Base-by-base conservation (phyloP, 768 basidiomycete species). In the Psilocybe sp. region DNA sequence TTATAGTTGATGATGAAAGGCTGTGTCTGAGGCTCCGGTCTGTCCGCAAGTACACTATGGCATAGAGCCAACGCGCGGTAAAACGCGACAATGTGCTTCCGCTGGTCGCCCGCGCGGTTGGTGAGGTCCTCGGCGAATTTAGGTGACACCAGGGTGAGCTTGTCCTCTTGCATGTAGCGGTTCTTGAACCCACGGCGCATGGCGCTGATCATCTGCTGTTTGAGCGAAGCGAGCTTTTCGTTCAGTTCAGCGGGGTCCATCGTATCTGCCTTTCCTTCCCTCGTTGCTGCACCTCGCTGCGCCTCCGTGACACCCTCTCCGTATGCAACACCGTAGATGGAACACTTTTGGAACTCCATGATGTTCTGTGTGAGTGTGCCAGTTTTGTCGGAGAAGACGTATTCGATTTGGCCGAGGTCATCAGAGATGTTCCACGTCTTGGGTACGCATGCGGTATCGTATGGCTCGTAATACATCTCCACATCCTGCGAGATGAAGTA, bases 351-450 rank as follows among this genome's bases (percentile, higher is more conserved):
- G 72, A 97, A 98, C 72, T 96, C 94, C 96, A 98, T 98, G 60
- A 96, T 75, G 71, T 98, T 99, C 69, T 97, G 95, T 0, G 96
- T 99, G 43, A 99, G 84, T 6, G 96, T 99, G 14, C 92, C 93
- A 0, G 94, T 96, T 76, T 96, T 96, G 78, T 95, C 92, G 9
- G 89, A 93, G 54, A 78, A 79, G 32, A 79, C 76, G 66, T 96
- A 99, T 73, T 98, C 95, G 67, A 98, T 98, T 72, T 98, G 96
- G 19, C 96, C 96, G 1, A 99, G 83, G 70, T 98, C 96, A 64
- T 98, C 96, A 3, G 93, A 97, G 60, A 98, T 95, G 64, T 95
- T 96, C 95, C 96, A 98, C 5, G 92, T 95, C 67, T 98, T 98
- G 20, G 96, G 95, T 3, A 93, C 84, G 60, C 96, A 98, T 0